Conservation (phyloP, 2,329 filamentous ascomycete genomes). For the Acrocalymma vagum region DNA sequence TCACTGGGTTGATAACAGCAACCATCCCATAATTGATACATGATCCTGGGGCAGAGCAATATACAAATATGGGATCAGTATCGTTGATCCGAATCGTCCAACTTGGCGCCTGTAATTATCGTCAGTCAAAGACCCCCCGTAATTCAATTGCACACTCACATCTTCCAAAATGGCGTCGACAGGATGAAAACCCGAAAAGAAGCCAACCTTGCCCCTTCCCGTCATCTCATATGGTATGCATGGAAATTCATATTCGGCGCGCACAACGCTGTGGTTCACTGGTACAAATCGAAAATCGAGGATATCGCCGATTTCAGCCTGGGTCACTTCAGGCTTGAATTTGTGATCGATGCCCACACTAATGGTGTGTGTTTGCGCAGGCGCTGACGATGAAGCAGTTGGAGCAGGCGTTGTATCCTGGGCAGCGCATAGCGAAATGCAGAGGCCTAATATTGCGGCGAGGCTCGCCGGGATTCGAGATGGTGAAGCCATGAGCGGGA, state of each 20-base stretch:
- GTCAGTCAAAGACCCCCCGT: too few relatives aligned
- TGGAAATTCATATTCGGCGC: conserved; percentile 50
- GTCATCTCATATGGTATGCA: conserved; percentile 51
- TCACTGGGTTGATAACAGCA: conserved; percentile 78
- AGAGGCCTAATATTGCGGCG: too few relatives aligned
- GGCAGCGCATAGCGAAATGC: too few relatives aligned
- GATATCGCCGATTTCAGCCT: conserved; percentile 48
- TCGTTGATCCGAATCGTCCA: conserved; percentile 39
- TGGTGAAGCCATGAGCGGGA: too few relatives aligned
- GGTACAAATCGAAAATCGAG: conserved; percentile 54
- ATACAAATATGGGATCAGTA: conserved; percentile 46
- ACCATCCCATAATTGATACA: conserved; percentile 76
- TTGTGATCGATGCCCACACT: conserved; percentile 49
- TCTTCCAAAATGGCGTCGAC: conserved; percentile 31
- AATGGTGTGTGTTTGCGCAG: conserved; percentile 41
- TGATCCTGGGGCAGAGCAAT: conserved; percentile 65
- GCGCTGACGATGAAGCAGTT: too few relatives aligned
- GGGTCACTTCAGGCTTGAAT: conserved; percentile 49
- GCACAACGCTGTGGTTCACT: conserved; percentile 53
- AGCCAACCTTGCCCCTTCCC: conserved; percentile 31
- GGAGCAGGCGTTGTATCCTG: too few relatives aligned
- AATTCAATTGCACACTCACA: conserved; percentile 20
- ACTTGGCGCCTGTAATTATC: conserved; percentile 32
- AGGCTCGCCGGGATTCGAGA: too few relatives aligned
- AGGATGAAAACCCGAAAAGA: conserved; percentile 39